These are phyloP conservation scores for Acorus gramineus DNA, from an alignment of 106 monocot species.

Conservation along the genomic window DNA sequence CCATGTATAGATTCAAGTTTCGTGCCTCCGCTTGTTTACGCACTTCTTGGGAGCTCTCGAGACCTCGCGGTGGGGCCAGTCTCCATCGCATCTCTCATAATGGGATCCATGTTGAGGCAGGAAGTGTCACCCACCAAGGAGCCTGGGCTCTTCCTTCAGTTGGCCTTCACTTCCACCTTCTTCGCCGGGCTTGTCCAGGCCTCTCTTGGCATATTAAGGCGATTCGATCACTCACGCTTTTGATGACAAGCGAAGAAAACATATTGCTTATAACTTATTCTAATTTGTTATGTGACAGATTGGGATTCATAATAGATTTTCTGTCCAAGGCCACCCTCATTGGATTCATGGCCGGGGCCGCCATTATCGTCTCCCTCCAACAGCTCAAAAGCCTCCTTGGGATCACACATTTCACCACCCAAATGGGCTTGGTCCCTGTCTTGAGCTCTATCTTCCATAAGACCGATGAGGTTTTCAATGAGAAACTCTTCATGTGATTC, in stretches of 20 bases:
- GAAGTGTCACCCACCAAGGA: constrained; percentile 48
- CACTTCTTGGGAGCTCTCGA: constrained; percentile 83
- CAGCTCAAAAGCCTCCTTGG: constrained; percentile 80
- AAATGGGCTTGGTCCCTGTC: constrained; percentile 74
- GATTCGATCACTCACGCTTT: too few species aligned
- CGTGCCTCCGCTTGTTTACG: constrained; percentile 79
- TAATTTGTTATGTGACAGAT: constrained; percentile 12
- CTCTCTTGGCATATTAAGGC: constrained; percentile 74
- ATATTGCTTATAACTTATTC: too few species aligned
- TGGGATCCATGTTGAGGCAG: constrained; percentile 75
- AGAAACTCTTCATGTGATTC: neutral
- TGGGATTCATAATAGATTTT: constrained; percentile 86
- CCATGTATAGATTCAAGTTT: constrained; percentile 66
- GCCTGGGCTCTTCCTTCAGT: constrained; percentile 49
- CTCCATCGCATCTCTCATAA: constrained; percentile 80
- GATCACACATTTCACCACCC: constrained; percentile 70
- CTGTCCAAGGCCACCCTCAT: constrained; percentile 74
- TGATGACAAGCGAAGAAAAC: too few species aligned
- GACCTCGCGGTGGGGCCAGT: constrained; percentile 84
- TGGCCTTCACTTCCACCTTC: constrained; percentile 83
- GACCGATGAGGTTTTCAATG: constrained; percentile 42
- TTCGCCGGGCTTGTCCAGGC: constrained; percentile 86
- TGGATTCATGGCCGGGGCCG: constrained; percentile 92
- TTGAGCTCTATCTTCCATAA: constrained; percentile 63
- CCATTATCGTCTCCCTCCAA: constrained; percentile 83